Evolutionary conservation across 176 grass and related monocot species (phyloP).

Genomic region (Leersia perrieri): DNA sequence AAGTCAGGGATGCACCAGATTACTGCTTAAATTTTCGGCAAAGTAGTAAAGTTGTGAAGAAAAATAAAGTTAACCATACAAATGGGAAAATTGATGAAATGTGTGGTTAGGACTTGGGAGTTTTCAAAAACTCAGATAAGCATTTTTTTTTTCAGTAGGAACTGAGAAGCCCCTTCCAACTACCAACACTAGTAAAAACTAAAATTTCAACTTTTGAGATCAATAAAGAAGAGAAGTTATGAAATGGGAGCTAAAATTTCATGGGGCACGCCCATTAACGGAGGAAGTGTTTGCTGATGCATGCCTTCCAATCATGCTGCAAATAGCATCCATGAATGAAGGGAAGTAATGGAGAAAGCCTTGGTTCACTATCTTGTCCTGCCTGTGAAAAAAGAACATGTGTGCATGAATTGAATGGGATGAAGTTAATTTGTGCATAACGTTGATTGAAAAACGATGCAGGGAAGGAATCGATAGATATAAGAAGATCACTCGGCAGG

Average conservation of each 20-base stretch:
- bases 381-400: not conserved
- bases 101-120: not conserved
- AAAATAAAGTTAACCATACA: not conserved
- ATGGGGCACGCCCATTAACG: not conserved
- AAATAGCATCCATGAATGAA: not conserved
- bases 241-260: not conserved
- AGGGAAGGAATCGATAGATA: not conserved
- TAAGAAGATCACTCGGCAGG: not conserved
- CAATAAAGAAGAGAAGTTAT: not conserved
- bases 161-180: not conserved
- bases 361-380: not conserved
- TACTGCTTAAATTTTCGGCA: not conserved
- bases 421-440: not conserved
- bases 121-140: not conserved
- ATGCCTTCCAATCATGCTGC: not conserved
- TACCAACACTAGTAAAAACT: not conserved
- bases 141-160: not conserved
- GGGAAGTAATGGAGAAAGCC: not conserved
- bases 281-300: not conserved
- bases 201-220: not conserved
- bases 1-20: not conserved
- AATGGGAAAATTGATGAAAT: not conserved
- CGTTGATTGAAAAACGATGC: not conserved
- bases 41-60: not conserved
- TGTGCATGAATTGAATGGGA: not conserved